These are phyloP conservation scores for Nyssa sinensis DNA, from an alignment of 148 eudicot species.

Conservation along the genomic window DNA sequence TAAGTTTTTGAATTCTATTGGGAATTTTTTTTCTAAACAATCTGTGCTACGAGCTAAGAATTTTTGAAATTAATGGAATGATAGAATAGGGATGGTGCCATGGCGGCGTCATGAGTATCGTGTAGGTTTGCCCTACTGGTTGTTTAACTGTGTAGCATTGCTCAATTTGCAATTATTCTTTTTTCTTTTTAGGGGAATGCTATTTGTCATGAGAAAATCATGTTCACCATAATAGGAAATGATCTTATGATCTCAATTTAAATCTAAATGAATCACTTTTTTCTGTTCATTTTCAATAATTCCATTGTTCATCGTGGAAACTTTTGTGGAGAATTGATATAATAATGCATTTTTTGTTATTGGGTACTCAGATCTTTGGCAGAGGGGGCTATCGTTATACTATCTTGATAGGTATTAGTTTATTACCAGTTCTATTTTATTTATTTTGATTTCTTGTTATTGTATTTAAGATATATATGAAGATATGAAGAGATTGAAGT, in stretches of 20 bases:
- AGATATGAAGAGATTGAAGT: constrained; percentile 3
- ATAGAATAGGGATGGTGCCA: too few species aligned
- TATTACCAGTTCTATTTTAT: not conserved
- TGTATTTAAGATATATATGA: not conserved
- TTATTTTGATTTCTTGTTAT: not conserved
- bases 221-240: not conserved
- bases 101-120: too few species aligned
- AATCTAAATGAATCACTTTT: not conserved
- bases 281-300: not conserved
- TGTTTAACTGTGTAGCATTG: not conserved
- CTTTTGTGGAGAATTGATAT: not conserved
- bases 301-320: not conserved
- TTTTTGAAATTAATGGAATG: too few species aligned
- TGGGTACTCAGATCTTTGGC: constrained; percentile 83
- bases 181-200: not conserved
- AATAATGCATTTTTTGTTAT: constrained; percentile 11
- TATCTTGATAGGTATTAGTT: constrained; percentile 72
- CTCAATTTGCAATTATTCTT: not conserved
- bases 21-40: not conserved
- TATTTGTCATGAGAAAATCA: not conserved
- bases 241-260: not conserved
- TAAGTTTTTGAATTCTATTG: constrained; percentile 31
- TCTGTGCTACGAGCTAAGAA: too few species aligned
- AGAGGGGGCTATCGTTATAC: constrained; percentile 91
- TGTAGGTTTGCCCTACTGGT: not conserved